These are phyloP conservation scores for Ambispora gerdemannii DNA, from an alignment of 192 early-diverging fungal species.

Conservation along the genomic window DNA sequence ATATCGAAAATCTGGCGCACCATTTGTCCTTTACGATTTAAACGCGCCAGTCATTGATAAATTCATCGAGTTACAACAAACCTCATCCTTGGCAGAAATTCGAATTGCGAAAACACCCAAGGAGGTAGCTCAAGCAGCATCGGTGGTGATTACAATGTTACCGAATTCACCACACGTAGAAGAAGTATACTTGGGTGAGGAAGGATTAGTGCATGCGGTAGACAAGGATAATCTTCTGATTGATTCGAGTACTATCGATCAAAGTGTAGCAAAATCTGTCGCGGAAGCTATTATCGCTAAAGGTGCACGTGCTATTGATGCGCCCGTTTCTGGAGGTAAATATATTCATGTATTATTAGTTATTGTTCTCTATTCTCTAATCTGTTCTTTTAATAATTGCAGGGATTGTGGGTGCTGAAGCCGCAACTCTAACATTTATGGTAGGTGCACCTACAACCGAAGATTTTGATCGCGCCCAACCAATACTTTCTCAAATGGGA, in stretches of 20 bases:
- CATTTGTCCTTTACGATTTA: slow-evolving; percentile 75
- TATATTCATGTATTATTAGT: background rate
- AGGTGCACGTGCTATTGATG: slow-evolving; percentile 73
- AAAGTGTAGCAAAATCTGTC: slow-evolving; percentile 69
- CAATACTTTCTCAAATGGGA: slow-evolving; percentile 71
- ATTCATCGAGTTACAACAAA: slow-evolving; percentile 52
- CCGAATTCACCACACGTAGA: slow-evolving; percentile 81
- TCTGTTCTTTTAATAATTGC: slow-evolving; percentile 1
- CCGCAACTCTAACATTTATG: slow-evolving; percentile 95
- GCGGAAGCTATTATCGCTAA: slow-evolving; percentile 57
- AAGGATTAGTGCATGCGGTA: slow-evolving; percentile 60
- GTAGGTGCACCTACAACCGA: slow-evolving; percentile 64
- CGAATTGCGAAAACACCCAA: slow-evolving; percentile 57
- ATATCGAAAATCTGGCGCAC: slow-evolving; percentile 45
- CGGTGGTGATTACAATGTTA: slow-evolving; percentile 88
- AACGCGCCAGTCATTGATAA: slow-evolving; percentile 50
- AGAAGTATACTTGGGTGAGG: slow-evolving; percentile 71
- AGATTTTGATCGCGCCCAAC: slow-evolving; percentile 65
- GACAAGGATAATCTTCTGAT: slow-evolving; percentile 58
- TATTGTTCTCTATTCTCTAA: background rate
- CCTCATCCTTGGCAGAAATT: slow-evolving; percentile 40
- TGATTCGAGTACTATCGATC: slow-evolving; percentile 94
- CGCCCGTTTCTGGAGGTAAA: slow-evolving; percentile 90
- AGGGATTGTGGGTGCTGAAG: slow-evolving; percentile 81
- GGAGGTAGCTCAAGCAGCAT: slow-evolving; percentile 67